phyloP scores from a whole-genome alignment of 1,284 basidiomycete genomes.

The Cutaneotrichosporon cyanovorans region DNA sequence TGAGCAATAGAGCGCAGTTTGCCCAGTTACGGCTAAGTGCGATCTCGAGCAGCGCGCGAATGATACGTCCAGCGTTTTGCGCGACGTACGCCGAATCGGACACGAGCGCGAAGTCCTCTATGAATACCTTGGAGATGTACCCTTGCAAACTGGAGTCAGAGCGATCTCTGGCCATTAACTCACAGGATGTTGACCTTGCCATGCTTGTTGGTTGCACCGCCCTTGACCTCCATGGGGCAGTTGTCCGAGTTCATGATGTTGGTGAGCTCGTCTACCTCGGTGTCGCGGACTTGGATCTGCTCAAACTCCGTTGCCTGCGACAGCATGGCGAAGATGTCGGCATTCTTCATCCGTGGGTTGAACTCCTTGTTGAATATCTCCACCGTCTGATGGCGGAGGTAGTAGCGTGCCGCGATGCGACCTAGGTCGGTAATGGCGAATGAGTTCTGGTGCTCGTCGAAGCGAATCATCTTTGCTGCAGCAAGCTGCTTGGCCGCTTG shows the following conservation, averaged over 20 bases:
- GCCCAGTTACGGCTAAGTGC: constrained; percentile 89
- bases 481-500: constrained; percentile 65
- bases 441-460: constrained; percentile 57
- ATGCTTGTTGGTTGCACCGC: constrained; percentile 65
- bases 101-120: constrained; percentile 94
- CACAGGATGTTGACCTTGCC: constrained; percentile 90
- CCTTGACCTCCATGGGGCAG: constrained; percentile 62
- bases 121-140: constrained; percentile 68
- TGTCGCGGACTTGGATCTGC: constrained; percentile 89
- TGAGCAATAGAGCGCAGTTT: constrained; percentile 66
- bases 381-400: constrained; percentile 79
- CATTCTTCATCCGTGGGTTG: constrained; percentile 81
- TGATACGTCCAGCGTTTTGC: constrained; percentile 87
- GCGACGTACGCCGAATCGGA: constrained; percentile 91
- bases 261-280: constrained; percentile 78
- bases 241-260: constrained; percentile 60
- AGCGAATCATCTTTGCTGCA: constrained; percentile 76
- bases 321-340: constrained; percentile 80
- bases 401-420: constrained; percentile 92
- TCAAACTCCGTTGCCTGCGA: constrained; percentile 92
- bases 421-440: constrained; percentile 81
- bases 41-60: constrained; percentile 88
- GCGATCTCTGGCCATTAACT: constrained; percentile 2
- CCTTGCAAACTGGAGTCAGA: constrained; percentile 58
- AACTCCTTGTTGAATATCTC: constrained; percentile 79